A percentile compares a stretch with the other conserved stretches of the same genome.
These are phyloP conservation scores for Grammothele lineata DNA, from an alignment of 768 basidiomycete species.

Conservation along the genomic window DNA sequence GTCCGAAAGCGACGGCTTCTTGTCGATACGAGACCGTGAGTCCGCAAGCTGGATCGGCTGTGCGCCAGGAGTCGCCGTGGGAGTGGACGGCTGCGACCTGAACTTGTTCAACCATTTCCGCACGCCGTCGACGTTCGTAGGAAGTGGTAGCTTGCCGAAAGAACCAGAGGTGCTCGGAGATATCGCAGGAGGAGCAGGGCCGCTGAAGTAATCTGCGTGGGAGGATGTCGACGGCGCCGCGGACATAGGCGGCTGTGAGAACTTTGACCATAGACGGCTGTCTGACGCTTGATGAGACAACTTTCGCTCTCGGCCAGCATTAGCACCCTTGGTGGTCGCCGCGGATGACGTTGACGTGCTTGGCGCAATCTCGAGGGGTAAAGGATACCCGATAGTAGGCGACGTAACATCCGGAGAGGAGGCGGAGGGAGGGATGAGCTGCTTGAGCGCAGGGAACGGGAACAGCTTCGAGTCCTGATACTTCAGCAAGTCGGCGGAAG, in stretches of 20 bases:
- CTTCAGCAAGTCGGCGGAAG: conserved; percentile 64
- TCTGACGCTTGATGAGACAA: conserved; percentile 70
- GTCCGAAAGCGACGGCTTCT: conserved; percentile 68
- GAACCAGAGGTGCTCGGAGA: conserved; percentile 39
- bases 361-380: conserved; percentile 36
- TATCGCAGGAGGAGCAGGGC: conserved; percentile 3
- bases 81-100: conserved; percentile 38
- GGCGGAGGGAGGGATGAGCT: conserved; percentile 47
- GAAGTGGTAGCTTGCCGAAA: conserved; percentile 50
- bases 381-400: conserved; percentile 35
- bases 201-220: conserved; percentile 30
- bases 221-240: conserved; percentile 41
- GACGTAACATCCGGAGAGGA: conserved; percentile 47
- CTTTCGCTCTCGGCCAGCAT: conserved; percentile 53
- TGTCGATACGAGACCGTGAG: conserved; percentile 33
- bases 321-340: conserved; percentile 43
- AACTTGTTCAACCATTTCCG: conserved; percentile 73
- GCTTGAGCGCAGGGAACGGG: conserved; percentile 85
- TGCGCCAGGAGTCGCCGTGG: conserved; percentile 28
- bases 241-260: conserved; percentile 36
- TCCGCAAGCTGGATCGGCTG: conserved; percentile 13
- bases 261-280: conserved; percentile 55
- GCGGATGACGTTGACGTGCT: conserved; percentile 38
- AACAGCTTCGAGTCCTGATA: conserved; percentile 80
- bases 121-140: conserved; percentile 73